A percentile compares a stretch with the other conserved stretches of the same genome.
Conservation (phyloP, 441 rosid genomes). For the Cnidoscolus chayamansa region DNA sequence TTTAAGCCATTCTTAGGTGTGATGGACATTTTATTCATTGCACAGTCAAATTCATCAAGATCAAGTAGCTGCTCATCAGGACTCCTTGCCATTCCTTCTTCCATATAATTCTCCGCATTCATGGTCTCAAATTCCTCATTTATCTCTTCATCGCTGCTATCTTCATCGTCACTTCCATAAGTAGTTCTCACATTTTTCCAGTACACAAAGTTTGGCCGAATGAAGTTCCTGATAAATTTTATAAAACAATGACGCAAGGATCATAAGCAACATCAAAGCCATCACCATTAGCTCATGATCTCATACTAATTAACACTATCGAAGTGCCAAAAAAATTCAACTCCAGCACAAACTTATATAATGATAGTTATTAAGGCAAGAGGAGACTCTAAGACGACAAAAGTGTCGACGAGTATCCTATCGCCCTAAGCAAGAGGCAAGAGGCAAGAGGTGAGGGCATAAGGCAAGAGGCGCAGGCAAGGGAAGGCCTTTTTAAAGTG, state of each 20-base stretch:
- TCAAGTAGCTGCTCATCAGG: constrained; percentile 21
- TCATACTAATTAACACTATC: no score
- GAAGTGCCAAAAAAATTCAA: no score
- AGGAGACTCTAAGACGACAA: no score
- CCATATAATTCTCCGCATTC: constrained; percentile 30
- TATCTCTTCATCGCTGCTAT: constrained; percentile 43
- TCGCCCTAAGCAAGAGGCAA: no score
- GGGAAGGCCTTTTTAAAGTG: no score
- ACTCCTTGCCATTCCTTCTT: constrained; percentile 38
- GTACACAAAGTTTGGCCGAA: constrained; percentile 53
- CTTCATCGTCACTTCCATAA: constrained; percentile 41
- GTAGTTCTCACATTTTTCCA: constrained; percentile 65
- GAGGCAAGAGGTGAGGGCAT: no score
- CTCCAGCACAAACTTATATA: no score
- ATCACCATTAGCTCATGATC: not conserved
- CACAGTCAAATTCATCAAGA: constrained; percentile 45
- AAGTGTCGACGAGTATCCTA: no score
- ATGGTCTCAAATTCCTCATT: constrained; percentile 35
- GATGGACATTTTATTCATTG: constrained; percentile 64
- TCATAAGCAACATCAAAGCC: constrained; percentile 3
- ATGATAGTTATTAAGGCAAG: no score
- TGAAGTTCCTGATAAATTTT: constrained; percentile 34
- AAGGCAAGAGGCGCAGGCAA: no score
- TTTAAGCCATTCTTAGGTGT: constrained; percentile 46
- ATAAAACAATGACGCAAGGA: not conserved